Base-by-base conservation (phyloP, 2,329 filamentous ascomycete species). In the Simplicillium aogashimaense region DNA sequence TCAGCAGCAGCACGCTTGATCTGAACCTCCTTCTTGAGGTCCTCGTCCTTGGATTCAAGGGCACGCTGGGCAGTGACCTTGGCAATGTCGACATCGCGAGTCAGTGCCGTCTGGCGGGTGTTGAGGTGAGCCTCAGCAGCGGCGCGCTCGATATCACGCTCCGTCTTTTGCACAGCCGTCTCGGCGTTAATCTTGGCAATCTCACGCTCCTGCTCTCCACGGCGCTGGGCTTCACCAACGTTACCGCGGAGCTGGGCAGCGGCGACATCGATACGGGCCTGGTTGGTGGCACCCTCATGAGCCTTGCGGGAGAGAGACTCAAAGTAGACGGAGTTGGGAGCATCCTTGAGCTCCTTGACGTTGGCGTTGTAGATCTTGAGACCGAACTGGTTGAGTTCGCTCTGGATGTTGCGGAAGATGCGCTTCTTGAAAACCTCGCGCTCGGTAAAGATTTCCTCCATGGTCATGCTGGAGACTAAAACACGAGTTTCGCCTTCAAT, bases 141-240 rank as follows among this genome's bases (percentile, higher is more conserved):
- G 3, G 85, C 83, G 45, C 86, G 86, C 63, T 92, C 85, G 35
- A 83, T 81, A 55, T 90, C 87, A 37, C 86, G 80, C 56, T 90
- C 80, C 1, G 86, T 92, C 66, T 90, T 87, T 45, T 86, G 74
- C 2, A 92, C 84, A 2, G 86, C 85, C 1, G 86, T 94, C 51
- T 86, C 80, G 48, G 86, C 86, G 58, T 89, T 78, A 63, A 94
- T 94, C 67, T 88, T 90, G 50, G 86, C 85, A 33, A 94, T 84
- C 54, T 89, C 83, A 40, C 88, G 84, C 57, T 92, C 87, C 46
- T 88, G 83, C 52, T 85, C 74, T 47, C 86, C 86, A 53, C 80
- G 76, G 53, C 85, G 83, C 57, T 87, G 72, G 17, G 86, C 80
- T 59, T 92, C 86, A 43, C 83, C 83, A 12, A 87, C 81, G 50